Conservation (phyloP, 306 rosid genomes). For the Cotoneaster glaucophyllus region DNA sequence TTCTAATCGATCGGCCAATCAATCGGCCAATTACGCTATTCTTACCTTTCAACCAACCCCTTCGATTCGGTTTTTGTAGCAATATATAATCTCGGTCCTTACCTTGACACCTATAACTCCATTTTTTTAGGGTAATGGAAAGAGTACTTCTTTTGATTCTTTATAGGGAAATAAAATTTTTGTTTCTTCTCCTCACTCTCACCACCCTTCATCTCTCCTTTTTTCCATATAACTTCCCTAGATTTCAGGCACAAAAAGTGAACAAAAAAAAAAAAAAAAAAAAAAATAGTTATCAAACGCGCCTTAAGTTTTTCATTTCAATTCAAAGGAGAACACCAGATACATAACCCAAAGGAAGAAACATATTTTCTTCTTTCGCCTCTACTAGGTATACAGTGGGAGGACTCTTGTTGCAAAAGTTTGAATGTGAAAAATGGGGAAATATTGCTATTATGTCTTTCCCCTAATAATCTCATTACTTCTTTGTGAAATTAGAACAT, state of each 20-base stretch:
- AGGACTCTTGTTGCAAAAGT: neutral
- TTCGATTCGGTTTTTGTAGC: no score
- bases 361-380: neutral
- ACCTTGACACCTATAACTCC: no score
- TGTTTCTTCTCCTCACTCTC: neutral
- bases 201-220: neutral
- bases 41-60: no score
- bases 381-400: slow-evolving; percentile 6
- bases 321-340: neutral
- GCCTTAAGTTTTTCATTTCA: no score
- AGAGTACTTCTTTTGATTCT: no score
- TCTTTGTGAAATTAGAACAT: neutral
- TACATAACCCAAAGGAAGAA: neutral
- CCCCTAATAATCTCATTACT: neutral
- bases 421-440: neutral
- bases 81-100: no score
- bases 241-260: neutral
- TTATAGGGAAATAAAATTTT: no score
- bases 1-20: no score
- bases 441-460: neutral
- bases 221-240: neutral
- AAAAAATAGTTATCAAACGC: no score
- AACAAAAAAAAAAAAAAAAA: no score
- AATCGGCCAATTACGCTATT: no score
- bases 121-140: no score